Evolutionary conservation across 2,329 filamentous ascomycete genomes (phyloP), one percentile per base, ranked within the genome.

Genomic region (Aureobasidium leucospermi): DNA sequence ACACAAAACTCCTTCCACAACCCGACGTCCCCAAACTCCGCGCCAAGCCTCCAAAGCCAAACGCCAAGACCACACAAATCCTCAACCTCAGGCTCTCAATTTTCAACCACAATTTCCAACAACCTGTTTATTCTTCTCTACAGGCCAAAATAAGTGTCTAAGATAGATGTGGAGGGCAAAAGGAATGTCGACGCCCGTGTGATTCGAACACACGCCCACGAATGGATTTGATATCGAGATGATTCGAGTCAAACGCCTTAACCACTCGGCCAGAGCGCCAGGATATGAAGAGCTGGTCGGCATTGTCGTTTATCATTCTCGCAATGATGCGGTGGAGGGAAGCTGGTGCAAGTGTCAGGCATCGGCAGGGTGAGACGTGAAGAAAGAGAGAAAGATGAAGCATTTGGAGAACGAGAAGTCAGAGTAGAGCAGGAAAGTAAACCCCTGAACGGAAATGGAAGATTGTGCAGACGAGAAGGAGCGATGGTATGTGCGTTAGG

Each of bases 181-280:
- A 55, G 45, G 15, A 0, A 55, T 55, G 36, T 38, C 51, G 51
- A 55, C 51, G 51, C 51, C 51, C 51, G 39, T 23, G 31, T 19
- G 51, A 55, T 55, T 55, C 51, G 51, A 55, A 55, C 51, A 19
- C 31, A 23, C 39, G 51, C 51, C 51, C 51, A 5, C 51, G 51
- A 55, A 55, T 6, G 51, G 51, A 55, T 55, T 55, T 55, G 51
- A 55, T 55, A 55, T 34, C 51, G 45, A 55, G 3, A 2, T 31
- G 36, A 31, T 55, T 55, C 51, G 51, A 55, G 51, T 55, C 51
- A 55, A 55, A 55, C 51, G 51, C 51, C 51, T 55, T 55, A 55
- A 55, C 51, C 51, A 55, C 51, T 55, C 51, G 51, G 51, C 51
- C 51, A 55, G 51, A 55, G 51, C 51, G 51, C 51, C 51, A 43